Evolutionary conservation across 2,329 filamentous ascomycete species (phyloP), one percentile per base, ranked within the genome.

Genomic region (Neurospora crassa): DNA sequence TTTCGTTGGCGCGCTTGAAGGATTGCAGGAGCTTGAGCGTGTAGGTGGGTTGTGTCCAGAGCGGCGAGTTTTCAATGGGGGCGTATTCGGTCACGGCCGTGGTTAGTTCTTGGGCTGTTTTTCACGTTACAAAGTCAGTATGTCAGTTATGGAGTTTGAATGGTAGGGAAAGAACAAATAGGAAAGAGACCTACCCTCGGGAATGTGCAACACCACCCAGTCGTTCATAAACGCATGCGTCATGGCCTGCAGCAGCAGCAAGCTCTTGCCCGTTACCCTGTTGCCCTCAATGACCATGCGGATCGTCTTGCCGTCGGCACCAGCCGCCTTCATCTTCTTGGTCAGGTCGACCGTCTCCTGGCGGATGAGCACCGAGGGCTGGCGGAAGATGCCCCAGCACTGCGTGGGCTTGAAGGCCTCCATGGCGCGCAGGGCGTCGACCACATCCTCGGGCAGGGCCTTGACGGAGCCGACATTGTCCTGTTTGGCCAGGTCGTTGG

Each of bases 391-490:
- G 72, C 86, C 88, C 94, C 96, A 99, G 74, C 88, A 90, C 85
- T 98, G 96, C 34, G 89, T 92, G 29, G 89, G 85, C 87, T 97
- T 97, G 85, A 99, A 99, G 3, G 93, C 94, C 79, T 97, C 92
- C 70, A 92, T 85, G n/a, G 90, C 87, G 77, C 94, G 88, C 83
- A 99, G 84, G 79, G 91, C 88, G 82, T 97, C 94, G 69, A 97
- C 87, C 69, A 93, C 83, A 1, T 83, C 81, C 59, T 89, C 88
- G 8, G 91, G 89, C 40, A 98, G 81, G 1, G 88, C 88, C 69
- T 93, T 82, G 40, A 98, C 87, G 73, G 86, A 86, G 43, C 92
- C 93, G 11, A 86, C 82, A 69, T 87, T 86, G 42, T 84, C 83
- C 40, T 83, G 81, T 70, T 86, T 83, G 20, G 86, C 80, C 81